A percentile compares a stretch with the other conserved stretches of the same genome.
These are phyloP conservation scores for Orbilia brochopaga DNA, from an alignment of 2,329 filamentous ascomycete genomes.

Conservation along the genomic window DNA sequence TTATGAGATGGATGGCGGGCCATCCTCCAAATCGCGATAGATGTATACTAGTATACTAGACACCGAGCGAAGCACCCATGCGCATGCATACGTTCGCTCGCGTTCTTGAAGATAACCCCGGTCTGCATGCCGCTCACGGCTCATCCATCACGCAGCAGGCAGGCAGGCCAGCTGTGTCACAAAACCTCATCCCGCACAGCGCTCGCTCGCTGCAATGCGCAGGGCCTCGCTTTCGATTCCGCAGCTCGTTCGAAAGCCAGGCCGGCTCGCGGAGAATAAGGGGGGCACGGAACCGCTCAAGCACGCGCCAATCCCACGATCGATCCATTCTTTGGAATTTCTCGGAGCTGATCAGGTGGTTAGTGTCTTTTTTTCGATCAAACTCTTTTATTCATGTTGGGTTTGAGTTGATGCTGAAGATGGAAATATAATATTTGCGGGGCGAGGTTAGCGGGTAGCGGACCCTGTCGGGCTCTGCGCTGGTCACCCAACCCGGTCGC, in stretches of 20 bases:
- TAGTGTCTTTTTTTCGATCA: slow-evolving; percentile 17
- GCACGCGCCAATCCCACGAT: slow-evolving; percentile 6
- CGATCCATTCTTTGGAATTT: slow-evolving; percentile 21
- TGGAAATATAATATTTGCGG: slow-evolving; percentile 6
- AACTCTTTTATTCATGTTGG: slow-evolving; percentile 15
- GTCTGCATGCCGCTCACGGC: slow-evolving; percentile 31
- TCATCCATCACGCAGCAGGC: not conserved
- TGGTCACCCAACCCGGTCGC: slow-evolving; percentile 47
- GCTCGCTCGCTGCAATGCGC: slow-evolving; percentile 4
- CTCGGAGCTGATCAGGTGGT: slow-evolving; percentile 17
- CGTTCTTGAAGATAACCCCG: too few relatives aligned
- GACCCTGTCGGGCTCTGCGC: slow-evolving; percentile 36
- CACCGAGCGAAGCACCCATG: not conserved
- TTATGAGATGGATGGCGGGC: not conserved
- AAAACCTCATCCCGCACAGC: slow-evolving; percentile 25
- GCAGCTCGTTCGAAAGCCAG: not conserved
- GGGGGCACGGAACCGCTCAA: slow-evolving; percentile 2
- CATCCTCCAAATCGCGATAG: not conserved
- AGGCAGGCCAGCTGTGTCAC: slow-evolving; percentile 19
- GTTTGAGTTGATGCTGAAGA: slow-evolving; percentile 43
- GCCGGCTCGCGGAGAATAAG: not conserved
- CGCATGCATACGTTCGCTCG: slow-evolving; percentile 3
- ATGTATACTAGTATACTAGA: too few relatives aligned
- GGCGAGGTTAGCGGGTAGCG: slow-evolving; percentile 1
- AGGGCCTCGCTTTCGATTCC: slow-evolving; percentile 23